phyloP scores from a whole-genome alignment of 768 basidiomycete genomes.

The Tricholoma flavovirens region DNA sequence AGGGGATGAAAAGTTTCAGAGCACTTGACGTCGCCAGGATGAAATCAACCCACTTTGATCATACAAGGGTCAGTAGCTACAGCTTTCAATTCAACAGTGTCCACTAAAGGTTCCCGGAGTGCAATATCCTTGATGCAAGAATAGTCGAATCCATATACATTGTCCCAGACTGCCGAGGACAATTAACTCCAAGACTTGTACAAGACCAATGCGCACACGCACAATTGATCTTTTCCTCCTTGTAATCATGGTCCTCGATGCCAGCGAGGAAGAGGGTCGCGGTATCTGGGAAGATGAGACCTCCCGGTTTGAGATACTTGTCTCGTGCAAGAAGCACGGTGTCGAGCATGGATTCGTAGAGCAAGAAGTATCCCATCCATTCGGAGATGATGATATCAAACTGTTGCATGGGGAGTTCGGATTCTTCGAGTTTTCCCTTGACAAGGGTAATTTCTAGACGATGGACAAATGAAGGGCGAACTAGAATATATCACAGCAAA shows the following conservation, averaged over 20 bases:
- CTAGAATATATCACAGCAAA: slow-evolving; percentile 2
- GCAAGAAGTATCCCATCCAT: slow-evolving; percentile 99
- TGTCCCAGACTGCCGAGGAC: slow-evolving; percentile 87
- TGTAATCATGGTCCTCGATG: slow-evolving; percentile 99
- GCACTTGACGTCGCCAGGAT: neutral
- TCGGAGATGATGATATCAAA: slow-evolving; percentile 99
- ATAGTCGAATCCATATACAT: slow-evolving; percentile 99
- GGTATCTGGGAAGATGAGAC: slow-evolving; percentile 93
- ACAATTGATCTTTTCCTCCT: slow-evolving; percentile 99
- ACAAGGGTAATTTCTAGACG: slow-evolving; percentile 85
- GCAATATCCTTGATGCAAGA: slow-evolving; percentile 99
- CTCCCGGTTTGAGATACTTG: slow-evolving; percentile 88
- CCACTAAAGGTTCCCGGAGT: slow-evolving; percentile 91
- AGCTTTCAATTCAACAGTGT: slow-evolving; percentile 95
- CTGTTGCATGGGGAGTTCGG: slow-evolving; percentile 78
- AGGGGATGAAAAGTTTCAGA: neutral
- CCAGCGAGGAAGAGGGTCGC: slow-evolving; percentile 91
- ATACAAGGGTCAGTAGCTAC: slow-evolving; percentile 90
- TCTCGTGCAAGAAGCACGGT: slow-evolving; percentile 95
- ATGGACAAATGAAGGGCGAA: slow-evolving; percentile 5
- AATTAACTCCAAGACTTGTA: slow-evolving; percentile 3
- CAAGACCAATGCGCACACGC: slow-evolving; percentile 26
- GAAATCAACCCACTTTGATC: slow-evolving; percentile 59
- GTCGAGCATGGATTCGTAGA: slow-evolving; percentile 99
- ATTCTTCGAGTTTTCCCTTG: slow-evolving; percentile 97